Conservation (phyloP, 805 yeast species). For the Cyberlindnera veronae region DNA sequence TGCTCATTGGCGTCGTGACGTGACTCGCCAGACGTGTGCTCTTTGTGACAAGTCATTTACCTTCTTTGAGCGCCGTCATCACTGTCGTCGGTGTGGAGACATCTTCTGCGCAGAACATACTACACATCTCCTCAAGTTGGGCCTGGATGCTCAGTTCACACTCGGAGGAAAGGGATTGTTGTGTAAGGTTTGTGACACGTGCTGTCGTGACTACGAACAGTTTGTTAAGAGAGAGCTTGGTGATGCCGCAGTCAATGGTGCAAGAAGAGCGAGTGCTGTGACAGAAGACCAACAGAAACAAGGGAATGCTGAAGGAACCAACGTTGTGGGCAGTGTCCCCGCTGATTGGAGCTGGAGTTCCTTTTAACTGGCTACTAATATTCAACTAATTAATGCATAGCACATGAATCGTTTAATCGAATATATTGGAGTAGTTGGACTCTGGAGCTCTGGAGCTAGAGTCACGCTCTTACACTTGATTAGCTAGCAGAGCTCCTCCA, state of each 20-base stretch:
- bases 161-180: constrained; percentile 66
- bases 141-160: constrained; percentile 58
- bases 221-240: constrained; percentile 34
- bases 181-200: constrained; percentile 66
- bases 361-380: constrained; percentile 34
- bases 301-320: constrained; percentile 29
- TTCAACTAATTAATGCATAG: neutral
- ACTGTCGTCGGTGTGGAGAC: constrained; percentile 83
- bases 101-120: constrained; percentile 72
- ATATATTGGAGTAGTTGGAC: no score
- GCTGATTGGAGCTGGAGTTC: constrained; percentile 83
- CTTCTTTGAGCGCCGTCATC: constrained; percentile 76
- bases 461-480: no score
- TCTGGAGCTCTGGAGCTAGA: no score
- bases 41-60: constrained; percentile 69
- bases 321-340: constrained; percentile 46
- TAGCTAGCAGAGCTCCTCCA: no score
- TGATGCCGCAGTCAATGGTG: constrained; percentile 4
- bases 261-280: neutral
- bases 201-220: constrained; percentile 59
- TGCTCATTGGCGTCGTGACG: constrained; percentile 75
- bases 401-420: no score
- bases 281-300: constrained; percentile 2
- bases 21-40: constrained; percentile 57
- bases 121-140: constrained; percentile 50